Base-by-base conservation (phyloP, 2,329 filamentous ascomycete genomes). In the Blumeria graminis region DNA sequence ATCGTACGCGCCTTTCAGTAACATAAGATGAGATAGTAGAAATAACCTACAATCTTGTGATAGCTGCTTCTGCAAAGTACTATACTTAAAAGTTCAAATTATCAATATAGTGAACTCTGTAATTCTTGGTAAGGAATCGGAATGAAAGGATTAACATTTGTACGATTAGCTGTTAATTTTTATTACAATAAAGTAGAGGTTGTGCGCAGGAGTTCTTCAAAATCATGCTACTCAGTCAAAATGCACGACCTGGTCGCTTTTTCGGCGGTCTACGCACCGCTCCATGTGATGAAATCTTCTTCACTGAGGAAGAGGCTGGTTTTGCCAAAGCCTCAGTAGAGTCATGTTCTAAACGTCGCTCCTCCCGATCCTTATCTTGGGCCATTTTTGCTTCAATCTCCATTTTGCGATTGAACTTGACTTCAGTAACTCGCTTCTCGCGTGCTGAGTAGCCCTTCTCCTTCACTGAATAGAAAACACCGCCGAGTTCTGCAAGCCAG, bases 381-480 rank as follows among this genome's bases (percentile, higher is more conserved):
- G 84, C 87, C 84, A 95, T 95, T 69, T 94, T 80, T 3, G 84
- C 76, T 71, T 95, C 89, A 60, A 95, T 89, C 69, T 95, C 89
- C 76, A 94, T 88, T 68, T 85, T 88, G 55, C 80, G 76, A 66
- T 94, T 95, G 68, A 94, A 94, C 67, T 95, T 90, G 14, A 81
- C 82, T 70, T 96, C 90, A 0, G 84, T 90, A 52, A 94, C 79
- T 56, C 86, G 78, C 69, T 88, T 90, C 64, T 94, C 85, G 32
- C 86, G 76, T 11, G 82, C 80, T 13, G 86, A 94, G 67, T 94
- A 98, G 1, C 90, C 92, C 70, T 98, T 98, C 70, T 96, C 90
- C 71, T 94, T 95, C 65, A 98, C 78, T 1, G 84, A 92, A 69
- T 96, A 98, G 69, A 98, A 98, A 0, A 98, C 92, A 1, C 89